A percentile compares a stretch with the other conserved stretches of the same genome.
These are phyloP conservation scores for Puccinia coronata DNA, from an alignment of 1,284 basidiomycete species.

Conservation along the genomic window DNA sequence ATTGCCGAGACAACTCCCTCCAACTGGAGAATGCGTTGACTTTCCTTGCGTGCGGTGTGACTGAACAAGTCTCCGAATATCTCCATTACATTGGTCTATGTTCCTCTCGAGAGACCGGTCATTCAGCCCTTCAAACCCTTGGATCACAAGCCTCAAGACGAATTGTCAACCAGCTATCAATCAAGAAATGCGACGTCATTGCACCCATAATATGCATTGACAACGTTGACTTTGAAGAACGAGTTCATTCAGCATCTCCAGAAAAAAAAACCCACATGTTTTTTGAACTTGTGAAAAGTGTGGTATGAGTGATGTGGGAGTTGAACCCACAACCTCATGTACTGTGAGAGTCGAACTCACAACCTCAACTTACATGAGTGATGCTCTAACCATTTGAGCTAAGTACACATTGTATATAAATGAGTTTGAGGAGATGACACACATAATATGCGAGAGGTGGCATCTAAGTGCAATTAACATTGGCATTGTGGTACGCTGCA, in stretches of 20 bases:
- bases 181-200: neutral
- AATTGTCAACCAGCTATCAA: neutral
- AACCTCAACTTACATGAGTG: too few relatives aligned
- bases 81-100: neutral
- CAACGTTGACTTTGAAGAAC: neutral
- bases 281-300: too few relatives aligned
- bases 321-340: too few relatives aligned
- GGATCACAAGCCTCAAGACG: neutral
- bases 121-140: neutral
- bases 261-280: neutral
- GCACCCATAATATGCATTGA: neutral
- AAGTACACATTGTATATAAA: too few relatives aligned
- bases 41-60: constrained; percentile 1
- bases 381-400: too few relatives aligned
- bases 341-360: too few relatives aligned
- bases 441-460: too few relatives aligned
- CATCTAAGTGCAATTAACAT: too few relatives aligned
- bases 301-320: too few relatives aligned
- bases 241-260: neutral
- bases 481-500: too few relatives aligned
- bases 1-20: neutral
- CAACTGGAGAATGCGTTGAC: neutral
- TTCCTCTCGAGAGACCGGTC: neutral
- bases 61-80: neutral
- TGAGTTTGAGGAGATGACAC: too few relatives aligned